Conservation (phyloP, 371 early-diverging fungal genomes). For the Neoconidiobolus thromboides region DNA sequence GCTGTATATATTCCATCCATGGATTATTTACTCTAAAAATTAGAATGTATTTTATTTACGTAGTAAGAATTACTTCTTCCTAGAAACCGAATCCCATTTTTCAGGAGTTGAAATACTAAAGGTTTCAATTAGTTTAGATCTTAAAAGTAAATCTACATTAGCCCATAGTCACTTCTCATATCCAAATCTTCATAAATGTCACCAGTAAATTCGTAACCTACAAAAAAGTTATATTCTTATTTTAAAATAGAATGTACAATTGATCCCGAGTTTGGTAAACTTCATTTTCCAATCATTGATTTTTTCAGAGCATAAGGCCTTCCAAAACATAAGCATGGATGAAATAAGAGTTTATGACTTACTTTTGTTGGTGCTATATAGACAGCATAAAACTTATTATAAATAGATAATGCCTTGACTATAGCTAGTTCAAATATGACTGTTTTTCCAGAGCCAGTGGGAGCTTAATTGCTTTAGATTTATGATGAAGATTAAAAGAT, state of each 20-base stretch:
- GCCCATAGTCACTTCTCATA: not conserved
- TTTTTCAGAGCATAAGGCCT: constrained; percentile 49
- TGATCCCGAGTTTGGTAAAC: constrained; percentile 27
- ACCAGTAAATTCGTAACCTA: constrained; percentile 55
- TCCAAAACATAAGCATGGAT: not conserved
- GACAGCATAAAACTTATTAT: constrained; percentile 24
- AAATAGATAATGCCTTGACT: not conserved
- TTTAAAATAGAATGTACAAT: constrained; percentile 17
- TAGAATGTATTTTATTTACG: not conserved
- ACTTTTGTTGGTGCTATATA: constrained; percentile 79
- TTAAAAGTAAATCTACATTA: not conserved
- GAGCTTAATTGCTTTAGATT: constrained; percentile 24
- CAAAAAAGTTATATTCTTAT: not conserved
- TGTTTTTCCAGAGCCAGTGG: constrained; percentile 80
- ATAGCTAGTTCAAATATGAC: constrained; percentile 52
- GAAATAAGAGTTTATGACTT: not conserved
- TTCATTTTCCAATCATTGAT: constrained; percentile 37
- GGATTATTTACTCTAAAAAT: not conserved
- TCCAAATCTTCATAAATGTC: constrained; percentile 30
- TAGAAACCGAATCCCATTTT: constrained; percentile 55
- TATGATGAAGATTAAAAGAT: constrained; percentile 3
- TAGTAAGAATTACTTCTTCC: constrained; percentile 19
- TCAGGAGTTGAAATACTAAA: constrained; percentile 50
- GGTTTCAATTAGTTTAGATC: constrained; percentile 11
- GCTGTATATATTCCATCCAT: not conserved